phyloP scores from a whole-genome alignment of 306 rosid species.

The Gastrolobium bilobum region DNA sequence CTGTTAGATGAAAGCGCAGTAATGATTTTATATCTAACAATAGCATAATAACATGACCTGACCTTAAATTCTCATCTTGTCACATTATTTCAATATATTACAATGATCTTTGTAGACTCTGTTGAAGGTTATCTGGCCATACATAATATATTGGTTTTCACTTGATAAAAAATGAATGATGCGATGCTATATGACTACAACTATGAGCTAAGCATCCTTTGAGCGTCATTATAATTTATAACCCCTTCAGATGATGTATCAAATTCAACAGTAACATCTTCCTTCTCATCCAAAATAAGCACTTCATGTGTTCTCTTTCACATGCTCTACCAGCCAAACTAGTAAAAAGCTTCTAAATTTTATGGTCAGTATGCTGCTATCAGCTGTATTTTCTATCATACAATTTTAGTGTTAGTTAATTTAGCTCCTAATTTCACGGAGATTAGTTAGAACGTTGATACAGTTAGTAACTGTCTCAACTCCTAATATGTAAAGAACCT shows the following conservation, averaged over 20 bases:
- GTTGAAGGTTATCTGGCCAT: slow-evolving; percentile 1
- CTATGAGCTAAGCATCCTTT: not conserved
- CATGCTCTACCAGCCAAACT: not conserved
- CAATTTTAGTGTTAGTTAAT: too few species aligned
- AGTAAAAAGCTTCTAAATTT: not conserved
- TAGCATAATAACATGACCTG: not conserved
- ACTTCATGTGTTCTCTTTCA: not conserved
- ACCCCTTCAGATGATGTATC: slow-evolving; percentile 5
- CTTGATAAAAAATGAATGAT: not conserved
- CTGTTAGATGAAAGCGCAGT: not conserved
- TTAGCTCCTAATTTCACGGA: too few species aligned
- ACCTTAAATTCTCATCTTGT: not conserved
- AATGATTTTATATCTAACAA: not conserved
- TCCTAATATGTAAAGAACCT: too few species aligned
- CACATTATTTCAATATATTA: slow-evolving; percentile 4
- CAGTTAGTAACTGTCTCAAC: too few species aligned
- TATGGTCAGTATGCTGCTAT: not conserved
- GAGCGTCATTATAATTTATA: not conserved
- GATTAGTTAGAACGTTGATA: too few species aligned
- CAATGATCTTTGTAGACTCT: not conserved
- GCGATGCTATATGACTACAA: not conserved
- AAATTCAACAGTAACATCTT: not conserved
- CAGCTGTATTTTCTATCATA: slow-evolving; percentile 2
- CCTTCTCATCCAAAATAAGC: not conserved
- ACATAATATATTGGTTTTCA: slow-evolving; percentile 5